Base-by-base conservation (phyloP, 23 red algal genomes). In the Cyanidioschyzon merolae region DNA sequence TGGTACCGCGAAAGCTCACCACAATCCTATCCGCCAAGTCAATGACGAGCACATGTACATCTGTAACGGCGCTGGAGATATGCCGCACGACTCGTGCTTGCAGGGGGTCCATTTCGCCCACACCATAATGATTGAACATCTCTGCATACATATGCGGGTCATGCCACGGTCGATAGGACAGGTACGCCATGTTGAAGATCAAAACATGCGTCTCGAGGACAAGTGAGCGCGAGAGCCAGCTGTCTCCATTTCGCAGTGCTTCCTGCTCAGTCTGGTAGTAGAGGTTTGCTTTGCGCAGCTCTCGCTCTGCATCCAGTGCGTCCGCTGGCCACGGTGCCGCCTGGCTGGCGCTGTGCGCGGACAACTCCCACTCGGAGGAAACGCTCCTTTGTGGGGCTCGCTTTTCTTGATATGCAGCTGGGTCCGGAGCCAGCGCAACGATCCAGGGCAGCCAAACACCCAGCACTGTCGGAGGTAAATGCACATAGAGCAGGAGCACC, bases 1-100 rank as follows among this genome's bases (percentile, higher is more conserved):
- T 71, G 63, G 63, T 71, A 35, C 63, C 63, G 29, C 63, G 63
- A 71, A 71, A 71, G 30, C 63, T 32, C 63, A 71, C 63, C 16
- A 71, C 63, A 32, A 71, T 35, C 63, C 63, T 7, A 27, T 71
- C 63, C 2, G 32, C 63, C 7, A 25, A 32, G 12, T 71, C 63
- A 27, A 71, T 35, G 32, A 71, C 30, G n/a, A 71, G n/a, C 63
- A 35, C 63, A 35, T 71, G 63, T 3, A 35, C 21, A 27, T 71
- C 63, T 7, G 29, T 71, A 27, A 25, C 7, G 12, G 21, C 3
- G 29, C 32, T 35, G 63, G n/a, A 71, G 2, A 71, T 7, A 35
- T 27, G 63, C 7, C 63, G 63, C 63, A 71, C 63, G 63, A 71
- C 21, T 3, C 63, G 63, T 7, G 32, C 32, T 7, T 35, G 21